Percentiles rank a stretch among this genome's conserved stretches.
phyloP scores from a whole-genome alignment of 345 rosid species.

The Cardamine occulta region DNA sequence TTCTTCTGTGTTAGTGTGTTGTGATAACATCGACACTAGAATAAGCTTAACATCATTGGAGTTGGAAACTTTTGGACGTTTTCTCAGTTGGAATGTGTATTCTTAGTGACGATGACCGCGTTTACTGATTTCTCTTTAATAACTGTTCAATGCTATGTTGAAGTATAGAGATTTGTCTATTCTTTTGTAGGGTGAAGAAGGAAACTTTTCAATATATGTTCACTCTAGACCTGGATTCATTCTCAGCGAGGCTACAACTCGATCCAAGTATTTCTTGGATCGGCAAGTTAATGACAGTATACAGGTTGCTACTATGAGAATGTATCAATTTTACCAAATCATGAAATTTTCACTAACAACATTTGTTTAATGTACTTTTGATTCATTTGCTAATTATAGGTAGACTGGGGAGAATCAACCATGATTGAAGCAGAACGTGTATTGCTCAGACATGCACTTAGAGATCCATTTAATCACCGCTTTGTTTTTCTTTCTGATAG shows the following conservation, averaged over 20 bases:
- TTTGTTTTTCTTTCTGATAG: conserved; percentile 97
- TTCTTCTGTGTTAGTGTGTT: not conserved
- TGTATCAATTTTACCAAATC: not conserved
- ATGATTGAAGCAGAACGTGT: conserved; percentile 97
- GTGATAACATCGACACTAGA: not conserved
- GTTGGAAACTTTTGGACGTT: not conserved
- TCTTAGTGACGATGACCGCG: not conserved
- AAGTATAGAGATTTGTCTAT: not conserved
- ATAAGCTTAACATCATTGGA: conserved; percentile 12
- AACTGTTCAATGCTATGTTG: not conserved
- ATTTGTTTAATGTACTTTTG: not conserved
- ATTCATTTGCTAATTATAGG: conserved; percentile 55
- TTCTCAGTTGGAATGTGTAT: not conserved
- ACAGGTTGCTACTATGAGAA: conserved; percentile 58
- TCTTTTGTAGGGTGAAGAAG: conserved; percentile 72
- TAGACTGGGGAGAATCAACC: conserved; percentile 95
- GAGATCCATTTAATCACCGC: conserved; percentile 71
- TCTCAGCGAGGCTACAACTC: conserved; percentile 77
- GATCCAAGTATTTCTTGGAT: conserved; percentile 67
- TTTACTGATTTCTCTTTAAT: not conserved
- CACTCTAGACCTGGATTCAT: conserved; percentile 96
- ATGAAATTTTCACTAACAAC: not conserved
- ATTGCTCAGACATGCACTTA: conserved; percentile 86
- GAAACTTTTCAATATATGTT: conserved; percentile 75
- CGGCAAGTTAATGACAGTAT: conserved; percentile 92